Conservation (phyloP, 192 early-diverging fungal species). For the Spizellomyces sp. region DNA sequence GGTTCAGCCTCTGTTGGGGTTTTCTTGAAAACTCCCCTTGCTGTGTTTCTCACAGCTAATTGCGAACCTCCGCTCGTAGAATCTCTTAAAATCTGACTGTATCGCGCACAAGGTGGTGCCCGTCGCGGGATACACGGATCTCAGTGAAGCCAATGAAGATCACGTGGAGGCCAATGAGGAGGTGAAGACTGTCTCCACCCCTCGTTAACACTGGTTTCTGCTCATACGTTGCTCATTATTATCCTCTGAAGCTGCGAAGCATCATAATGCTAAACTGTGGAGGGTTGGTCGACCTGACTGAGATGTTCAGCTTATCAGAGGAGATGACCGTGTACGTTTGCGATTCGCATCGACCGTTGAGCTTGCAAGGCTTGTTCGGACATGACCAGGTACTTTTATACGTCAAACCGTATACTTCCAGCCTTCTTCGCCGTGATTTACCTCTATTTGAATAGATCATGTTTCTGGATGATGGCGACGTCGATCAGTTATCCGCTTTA, state of each 20-base stretch:
- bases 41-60: not conserved
- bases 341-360: conserved; percentile 87
- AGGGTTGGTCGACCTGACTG: conserved; percentile 71
- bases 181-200: conserved; percentile 25
- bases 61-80: conserved; percentile 34
- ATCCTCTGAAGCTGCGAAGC: conserved; percentile 57
- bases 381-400: conserved; percentile 57
- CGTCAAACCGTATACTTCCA: too few species aligned
- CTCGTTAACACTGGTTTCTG: too few species aligned
- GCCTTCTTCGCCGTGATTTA: too few species aligned
- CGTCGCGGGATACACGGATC: conserved; percentile 66
- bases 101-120: conserved; percentile 83
- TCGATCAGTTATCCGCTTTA: conserved; percentile 66
- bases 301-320: conserved; percentile 57
- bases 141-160: conserved; percentile 54
- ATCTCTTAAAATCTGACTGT: conserved; percentile 77
- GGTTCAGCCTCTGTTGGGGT: not conserved
- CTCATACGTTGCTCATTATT: not conserved
- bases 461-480: conserved; percentile 85
- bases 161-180: conserved; percentile 55
- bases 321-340: conserved; percentile 75
- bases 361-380: conserved; percentile 80
- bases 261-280: conserved; percentile 89
- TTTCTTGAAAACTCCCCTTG: not conserved
- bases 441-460: conserved; percentile 49